Evolutionary conservation across 139 green algal species (phyloP).

Genomic region (Chlorella sp.): DNA sequence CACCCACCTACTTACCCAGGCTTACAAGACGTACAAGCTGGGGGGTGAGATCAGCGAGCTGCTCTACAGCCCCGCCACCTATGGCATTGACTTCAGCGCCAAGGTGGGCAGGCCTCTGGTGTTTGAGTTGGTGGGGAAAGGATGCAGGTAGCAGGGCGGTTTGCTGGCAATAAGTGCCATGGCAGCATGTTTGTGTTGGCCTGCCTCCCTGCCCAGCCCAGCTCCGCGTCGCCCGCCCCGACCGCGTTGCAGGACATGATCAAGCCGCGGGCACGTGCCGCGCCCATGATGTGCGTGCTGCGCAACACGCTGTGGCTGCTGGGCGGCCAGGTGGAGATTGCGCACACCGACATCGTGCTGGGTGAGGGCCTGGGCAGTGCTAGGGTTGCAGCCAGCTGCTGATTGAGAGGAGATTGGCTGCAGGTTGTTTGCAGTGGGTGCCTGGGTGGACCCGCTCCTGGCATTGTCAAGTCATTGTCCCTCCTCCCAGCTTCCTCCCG

Average conservation of each 20-base stretch:
- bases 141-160: too few relatives aligned
- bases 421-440: too few relatives aligned
- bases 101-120: background rate
- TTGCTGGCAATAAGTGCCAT: too few relatives aligned
- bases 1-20: too few relatives aligned
- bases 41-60: constrained; percentile 87
- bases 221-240: too few relatives aligned
- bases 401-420: too few relatives aligned
- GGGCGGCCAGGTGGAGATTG: constrained; percentile 89
- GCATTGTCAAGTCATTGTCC: too few relatives aligned
- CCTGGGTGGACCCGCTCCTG: too few relatives aligned
- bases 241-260: constrained; percentile 61
- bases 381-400: background rate
- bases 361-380: constrained; percentile 55
- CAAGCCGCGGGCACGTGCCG: constrained; percentile 78
- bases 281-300: constrained; percentile 66
- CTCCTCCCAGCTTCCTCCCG: background rate
- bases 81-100: constrained; percentile 80
- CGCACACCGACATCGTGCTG: constrained; percentile 85
- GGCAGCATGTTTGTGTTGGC: too few relatives aligned
- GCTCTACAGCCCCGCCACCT: constrained; percentile 90
- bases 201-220: too few relatives aligned
- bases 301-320: constrained; percentile 91
- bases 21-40: constrained; percentile 85
- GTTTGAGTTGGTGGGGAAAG: too few relatives aligned